These are phyloP conservation scores for Mycena vulgaris DNA, from an alignment of 768 basidiomycete species.

Conservation along the genomic window DNA sequence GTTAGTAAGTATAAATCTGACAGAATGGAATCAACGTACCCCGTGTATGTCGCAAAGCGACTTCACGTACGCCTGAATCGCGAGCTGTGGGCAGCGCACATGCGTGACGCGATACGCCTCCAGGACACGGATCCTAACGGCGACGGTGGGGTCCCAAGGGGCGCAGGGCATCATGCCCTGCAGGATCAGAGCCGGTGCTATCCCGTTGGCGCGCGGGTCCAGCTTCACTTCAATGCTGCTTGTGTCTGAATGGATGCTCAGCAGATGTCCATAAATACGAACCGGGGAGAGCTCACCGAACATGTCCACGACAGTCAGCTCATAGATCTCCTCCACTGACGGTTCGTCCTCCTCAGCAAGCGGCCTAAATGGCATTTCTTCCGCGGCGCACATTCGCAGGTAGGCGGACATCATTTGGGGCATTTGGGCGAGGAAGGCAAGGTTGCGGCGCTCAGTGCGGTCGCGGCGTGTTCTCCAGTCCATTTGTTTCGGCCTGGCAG, in stretches of 20 bases:
- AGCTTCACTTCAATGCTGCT: not conserved
- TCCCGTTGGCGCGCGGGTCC: not conserved
- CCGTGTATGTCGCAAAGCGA: slow-evolving; percentile 7
- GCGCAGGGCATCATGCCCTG: slow-evolving; percentile 29
- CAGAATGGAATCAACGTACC: not conserved
- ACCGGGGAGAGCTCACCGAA: not conserved
- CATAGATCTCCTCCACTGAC: not conserved
- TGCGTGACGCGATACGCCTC: not conserved
- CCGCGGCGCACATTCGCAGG: not conserved
- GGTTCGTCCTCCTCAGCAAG: not conserved
- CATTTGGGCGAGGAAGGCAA: not conserved
- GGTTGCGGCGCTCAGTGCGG: not conserved
- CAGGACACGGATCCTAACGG: slow-evolving; percentile 23
- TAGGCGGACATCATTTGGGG: not conserved
- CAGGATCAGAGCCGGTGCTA: slow-evolving; percentile 6
- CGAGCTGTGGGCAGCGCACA: no score
- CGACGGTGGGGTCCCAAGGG: slow-evolving; percentile 18
- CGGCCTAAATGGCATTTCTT: not conserved
- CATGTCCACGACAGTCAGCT: not conserved
- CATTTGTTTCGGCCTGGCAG: not conserved
- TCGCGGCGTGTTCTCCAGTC: not conserved
- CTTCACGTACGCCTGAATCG: slow-evolving; percentile 29
- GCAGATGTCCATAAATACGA: not conserved
- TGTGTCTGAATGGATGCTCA: not conserved
- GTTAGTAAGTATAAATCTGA: not conserved